These are phyloP conservation scores for Byssochlamys sp. DNA, from an alignment of 2,329 filamentous ascomycete species.

Conservation along the genomic window DNA sequence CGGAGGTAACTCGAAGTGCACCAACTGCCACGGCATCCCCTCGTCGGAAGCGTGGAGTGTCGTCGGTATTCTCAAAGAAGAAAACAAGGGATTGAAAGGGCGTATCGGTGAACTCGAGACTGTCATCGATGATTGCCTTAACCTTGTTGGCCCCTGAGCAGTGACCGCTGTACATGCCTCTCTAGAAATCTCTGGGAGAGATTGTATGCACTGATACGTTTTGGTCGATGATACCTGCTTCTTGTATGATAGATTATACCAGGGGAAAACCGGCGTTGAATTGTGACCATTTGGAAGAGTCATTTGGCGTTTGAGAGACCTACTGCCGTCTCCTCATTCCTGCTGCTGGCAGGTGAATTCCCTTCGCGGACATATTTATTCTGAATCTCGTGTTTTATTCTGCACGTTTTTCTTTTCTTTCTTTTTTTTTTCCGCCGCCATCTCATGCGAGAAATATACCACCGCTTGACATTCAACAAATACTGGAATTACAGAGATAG, in stretches of 20 bases:
- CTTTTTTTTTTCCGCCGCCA: background rate
- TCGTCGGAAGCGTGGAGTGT: slow-evolving; percentile 45
- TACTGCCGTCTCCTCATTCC: background rate
- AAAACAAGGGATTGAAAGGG: slow-evolving; percentile 45
- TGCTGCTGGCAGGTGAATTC: background rate
- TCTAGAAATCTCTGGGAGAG: background rate
- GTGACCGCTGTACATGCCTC: background rate
- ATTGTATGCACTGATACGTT: background rate
- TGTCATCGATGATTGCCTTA: slow-evolving; percentile 48
- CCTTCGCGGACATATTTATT: background rate
- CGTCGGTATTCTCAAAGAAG: slow-evolving; percentile 43
- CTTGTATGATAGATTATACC: background rate
- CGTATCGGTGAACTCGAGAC: slow-evolving; percentile 46
- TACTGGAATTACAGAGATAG: background rate
- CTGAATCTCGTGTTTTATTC: background rate
- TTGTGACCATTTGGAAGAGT: background rate
- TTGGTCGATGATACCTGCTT: background rate
- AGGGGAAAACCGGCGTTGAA: background rate
- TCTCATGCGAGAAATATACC: background rate
- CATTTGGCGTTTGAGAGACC: background rate
- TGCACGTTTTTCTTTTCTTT: background rate
- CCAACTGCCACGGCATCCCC: slow-evolving; percentile 32
- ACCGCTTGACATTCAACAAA: background rate
- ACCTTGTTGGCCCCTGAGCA: slow-evolving; percentile 36
- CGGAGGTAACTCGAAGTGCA: slow-evolving; percentile 25